Conservation (phyloP, 495 filamentous ascomycete genomes). For the Penicillium manginii region DNA sequence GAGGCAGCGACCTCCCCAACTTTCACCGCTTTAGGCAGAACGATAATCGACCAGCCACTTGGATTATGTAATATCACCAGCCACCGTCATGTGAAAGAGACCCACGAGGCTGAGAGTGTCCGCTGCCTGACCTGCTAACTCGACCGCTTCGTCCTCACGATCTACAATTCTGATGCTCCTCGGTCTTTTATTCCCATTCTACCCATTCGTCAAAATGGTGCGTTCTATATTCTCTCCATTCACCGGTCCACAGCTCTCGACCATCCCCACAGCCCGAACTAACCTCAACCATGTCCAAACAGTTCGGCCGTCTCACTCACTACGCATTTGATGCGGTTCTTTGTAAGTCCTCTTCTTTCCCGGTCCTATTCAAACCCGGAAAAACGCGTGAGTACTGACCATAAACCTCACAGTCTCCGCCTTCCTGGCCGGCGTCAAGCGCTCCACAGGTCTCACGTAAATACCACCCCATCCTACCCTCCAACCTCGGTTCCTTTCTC, state of each 20-base stretch:
- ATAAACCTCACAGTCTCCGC: slow-evolving; percentile 70
- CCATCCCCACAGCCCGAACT: slow-evolving; percentile 10
- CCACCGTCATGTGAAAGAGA: slow-evolving; percentile 37
- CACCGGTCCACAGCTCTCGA: neutral
- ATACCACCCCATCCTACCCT: slow-evolving; percentile 39
- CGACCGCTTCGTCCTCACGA: neutral
- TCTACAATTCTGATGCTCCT: slow-evolving; percentile 8
- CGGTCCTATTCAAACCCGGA: slow-evolving; percentile 4
- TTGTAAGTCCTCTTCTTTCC: slow-evolving; percentile 57
- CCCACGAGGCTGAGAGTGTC: slow-evolving; percentile 21
- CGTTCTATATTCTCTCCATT: neutral
- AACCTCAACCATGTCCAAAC: slow-evolving; percentile 29
- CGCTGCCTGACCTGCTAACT: slow-evolving; percentile 13
- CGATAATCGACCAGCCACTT: slow-evolving; percentile 10
- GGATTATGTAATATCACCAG: slow-evolving; percentile 25
- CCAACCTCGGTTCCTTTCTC: slow-evolving; percentile 5
- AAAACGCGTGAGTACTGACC: slow-evolving; percentile 26
- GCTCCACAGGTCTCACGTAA: slow-evolving; percentile 97
- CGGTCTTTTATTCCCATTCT: neutral
- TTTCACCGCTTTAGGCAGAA: neutral
- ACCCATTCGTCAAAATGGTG: neutral
- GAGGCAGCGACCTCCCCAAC: no score
- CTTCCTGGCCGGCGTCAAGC: slow-evolving; percentile 93
- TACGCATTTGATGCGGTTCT: slow-evolving; percentile 97
- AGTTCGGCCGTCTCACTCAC: slow-evolving; percentile 92